Evolutionary conservation across 2,329 filamentous ascomycete genomes (phyloP).

Genomic region (Alternaria gansuensis): DNA sequence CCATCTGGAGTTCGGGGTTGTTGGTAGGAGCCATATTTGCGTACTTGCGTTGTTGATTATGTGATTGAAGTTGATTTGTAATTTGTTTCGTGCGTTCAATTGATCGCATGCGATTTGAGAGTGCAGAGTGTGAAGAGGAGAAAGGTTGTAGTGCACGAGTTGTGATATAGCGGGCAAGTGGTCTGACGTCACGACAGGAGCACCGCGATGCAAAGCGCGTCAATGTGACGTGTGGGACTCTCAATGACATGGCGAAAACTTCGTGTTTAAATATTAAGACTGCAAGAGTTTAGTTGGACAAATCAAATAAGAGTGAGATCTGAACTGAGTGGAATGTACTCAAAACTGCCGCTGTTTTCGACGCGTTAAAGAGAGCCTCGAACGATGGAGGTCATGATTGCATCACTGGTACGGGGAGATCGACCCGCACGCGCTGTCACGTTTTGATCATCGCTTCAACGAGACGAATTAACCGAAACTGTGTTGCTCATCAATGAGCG

Average conservation of each 20-base stretch:
- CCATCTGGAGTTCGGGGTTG: slow-evolving; percentile 42
- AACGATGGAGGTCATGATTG: slow-evolving; percentile 15
- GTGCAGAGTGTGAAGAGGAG: slow-evolving; percentile 10
- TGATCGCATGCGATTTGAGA: slow-evolving; percentile 20
- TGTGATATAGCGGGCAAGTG: slow-evolving; percentile 31
- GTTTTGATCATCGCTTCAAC: slow-evolving; percentile 6
- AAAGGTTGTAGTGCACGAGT: slow-evolving; percentile 13
- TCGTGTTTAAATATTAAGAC: not conserved
- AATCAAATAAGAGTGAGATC: slow-evolving; percentile 5
- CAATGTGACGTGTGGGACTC: slow-evolving; percentile 31
- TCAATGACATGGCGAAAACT: slow-evolving; percentile 17
- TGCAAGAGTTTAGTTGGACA: not conserved
- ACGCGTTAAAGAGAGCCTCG: slow-evolving; percentile 2
- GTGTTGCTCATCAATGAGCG: too few species aligned
- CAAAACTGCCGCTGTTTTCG: not conserved
- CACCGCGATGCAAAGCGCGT: slow-evolving; percentile 28
- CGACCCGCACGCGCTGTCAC: slow-evolving; percentile 17
- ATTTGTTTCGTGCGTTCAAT: slow-evolving; percentile 25
- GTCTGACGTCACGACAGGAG: slow-evolving; percentile 39
- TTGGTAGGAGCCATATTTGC: slow-evolving; percentile 48
- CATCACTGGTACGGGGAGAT: slow-evolving; percentile 17
- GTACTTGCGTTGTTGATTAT: slow-evolving; percentile 25
- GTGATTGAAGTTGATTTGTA: slow-evolving; percentile 22
- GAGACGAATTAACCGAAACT: not conserved
- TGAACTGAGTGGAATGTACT: not conserved